Base-by-base conservation (phyloP, 352 stramenopile species). In the Hyaloperonospora arabidopsidis region DNA sequence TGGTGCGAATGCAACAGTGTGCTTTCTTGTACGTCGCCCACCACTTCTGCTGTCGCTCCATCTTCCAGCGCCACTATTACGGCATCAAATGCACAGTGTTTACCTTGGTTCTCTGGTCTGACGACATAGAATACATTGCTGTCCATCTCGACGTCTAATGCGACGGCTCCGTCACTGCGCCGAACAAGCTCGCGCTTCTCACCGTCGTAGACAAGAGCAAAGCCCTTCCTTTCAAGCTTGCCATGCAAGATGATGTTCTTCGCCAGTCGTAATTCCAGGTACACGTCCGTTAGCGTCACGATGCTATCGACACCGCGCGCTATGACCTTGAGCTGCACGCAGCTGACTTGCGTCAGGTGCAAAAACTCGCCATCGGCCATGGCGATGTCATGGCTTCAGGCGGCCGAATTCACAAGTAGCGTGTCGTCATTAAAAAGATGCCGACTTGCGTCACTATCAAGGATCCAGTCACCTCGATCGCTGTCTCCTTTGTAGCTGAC, bases 1-100 rank as follows among this genome's bases (percentile, higher is more conserved):
- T 18, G 23, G 22, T 61, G 54, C 6, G 55, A 56, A 3, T 49
- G 7, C 38, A 59, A 10, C 25, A 56, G 19, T 3, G 54, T 47
- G 11, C 28, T n/a, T 6, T 45, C 13, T 32, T 55, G 22, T 13
- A 40, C 15, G 13, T 52, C 35, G 5, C 17, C 17, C 15, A 18
- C 17, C 17, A 18, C 35, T 18, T 41, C 35, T 18, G 17, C 15
- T 5, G 15, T 3, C 35, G 15, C 17, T 12, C 17, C 35, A 41
- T 41, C 17, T 15, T 41, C 35, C 15, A 41, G 15, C 2, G 17
- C 35, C 15, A 15, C 35, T 3, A 41, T 41, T 12, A 41, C 35
- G 35, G 17, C 35, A 41, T 41, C 35, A 18, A 12, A 12, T 18
- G 17, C 15, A 4, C 17, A 18, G 15, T 41, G 35, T 15, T 41